Evolutionary conservation across 768 basidiomycete genomes (phyloP), one percentile per base, ranked within the genome.

Genomic region (Tulasnella sp.): DNA sequence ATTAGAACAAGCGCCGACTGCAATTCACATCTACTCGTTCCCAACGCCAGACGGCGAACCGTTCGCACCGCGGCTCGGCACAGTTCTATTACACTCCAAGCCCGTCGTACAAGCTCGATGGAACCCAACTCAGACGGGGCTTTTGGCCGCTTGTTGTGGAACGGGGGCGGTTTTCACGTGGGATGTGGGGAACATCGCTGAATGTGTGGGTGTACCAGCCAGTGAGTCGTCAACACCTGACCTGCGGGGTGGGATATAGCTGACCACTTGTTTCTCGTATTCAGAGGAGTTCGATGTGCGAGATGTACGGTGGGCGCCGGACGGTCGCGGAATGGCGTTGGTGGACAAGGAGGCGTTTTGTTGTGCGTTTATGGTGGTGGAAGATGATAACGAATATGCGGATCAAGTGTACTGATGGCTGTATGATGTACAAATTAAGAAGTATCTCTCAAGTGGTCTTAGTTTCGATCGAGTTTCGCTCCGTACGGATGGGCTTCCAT

Each of bases 131-230:
- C 89, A 91, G n/a, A 88, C 89, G 81, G 93, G 92, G 6, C 90
- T 86, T 74, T 83, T 96, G 32, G 89, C 87, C 0, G 81, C 93
- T 11, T 91, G 92, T 80, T 92, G 91, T 81, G 91, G 91, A 15
- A 87, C 84, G 72, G 88, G 88, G 77, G 90, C 91, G 75, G 82
- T 93, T 32, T 93, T 92, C 83, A 89, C 87, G 10, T 95, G 93
- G 93, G 93, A 91, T 80, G 92, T 70, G 29, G 77, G 46, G 79
- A 94, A 95, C 82, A 91, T 95, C 84, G 94, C 94, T 3, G 96
- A 97, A 83, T 96, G 94, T 81, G 89, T 96, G 44, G 93, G 93
- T 9, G 89, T 98, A 5, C 96, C 96, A 44, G 89, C 92, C n/a
- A 89, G 93, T 93, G 82, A 85, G 93, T 89, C 39, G 10, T 67